These are phyloP conservation scores for Wickerhamiella allomyrinae DNA, from an alignment of 805 yeast genomes.

Conservation along the genomic window DNA sequence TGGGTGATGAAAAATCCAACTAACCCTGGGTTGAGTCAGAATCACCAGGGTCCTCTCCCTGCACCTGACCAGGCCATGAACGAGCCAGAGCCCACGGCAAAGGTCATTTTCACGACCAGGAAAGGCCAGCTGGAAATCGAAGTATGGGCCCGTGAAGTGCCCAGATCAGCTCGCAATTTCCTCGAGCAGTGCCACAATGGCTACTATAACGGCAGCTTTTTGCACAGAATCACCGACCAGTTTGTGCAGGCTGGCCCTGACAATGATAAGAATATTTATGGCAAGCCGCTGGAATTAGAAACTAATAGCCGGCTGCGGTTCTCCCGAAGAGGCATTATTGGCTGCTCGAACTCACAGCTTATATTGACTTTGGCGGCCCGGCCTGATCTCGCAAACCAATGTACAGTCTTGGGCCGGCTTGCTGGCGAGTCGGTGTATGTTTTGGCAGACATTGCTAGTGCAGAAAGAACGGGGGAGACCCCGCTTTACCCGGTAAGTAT, in stretches of 20 bases:
- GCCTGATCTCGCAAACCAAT: conserved; percentile 31
- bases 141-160: conserved; percentile 57
- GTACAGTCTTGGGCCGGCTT: conserved; percentile 43
- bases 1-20: not conserved
- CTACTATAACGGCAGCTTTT: conserved; percentile 29
- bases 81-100: conserved; percentile 22
- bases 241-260: conserved; percentile 29
- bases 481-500: conserved; percentile 43
- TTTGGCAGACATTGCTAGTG: conserved; percentile 28
- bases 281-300: conserved; percentile 28
- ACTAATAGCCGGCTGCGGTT: conserved; percentile 38
- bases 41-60: too few species aligned
- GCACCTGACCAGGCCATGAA: too few species aligned
- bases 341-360: conserved; percentile 32
- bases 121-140: conserved; percentile 48
- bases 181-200: conserved; percentile 35
- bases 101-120: conserved; percentile 39
- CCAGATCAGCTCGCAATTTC: conserved; percentile 34
- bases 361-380: conserved; percentile 37
- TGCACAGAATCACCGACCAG: conserved; percentile 28
- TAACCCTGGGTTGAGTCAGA: not conserved
- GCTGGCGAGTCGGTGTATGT: conserved; percentile 38
- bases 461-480: conserved; percentile 31
- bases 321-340: conserved; percentile 40
- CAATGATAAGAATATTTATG: conserved; percentile 20